Evolutionary conservation across 495 filamentous ascomycete species (phyloP).

Genomic region (Trichoderma virens): DNA sequence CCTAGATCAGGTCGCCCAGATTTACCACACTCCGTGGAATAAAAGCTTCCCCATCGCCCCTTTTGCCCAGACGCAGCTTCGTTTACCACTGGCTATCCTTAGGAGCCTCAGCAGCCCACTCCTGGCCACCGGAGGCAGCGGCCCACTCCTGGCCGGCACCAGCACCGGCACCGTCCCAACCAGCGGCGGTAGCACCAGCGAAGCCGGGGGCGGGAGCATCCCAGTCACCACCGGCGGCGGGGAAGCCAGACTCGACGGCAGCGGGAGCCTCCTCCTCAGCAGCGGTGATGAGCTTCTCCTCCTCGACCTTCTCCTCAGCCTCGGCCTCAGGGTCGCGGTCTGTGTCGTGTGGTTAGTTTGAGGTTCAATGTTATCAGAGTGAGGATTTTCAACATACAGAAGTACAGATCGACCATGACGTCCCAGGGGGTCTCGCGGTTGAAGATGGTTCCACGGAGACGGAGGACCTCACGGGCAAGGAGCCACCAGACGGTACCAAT

Average conservation of each 20-base stretch:
- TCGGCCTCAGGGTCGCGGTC: conserved; percentile 98
- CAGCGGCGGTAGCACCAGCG: conserved; percentile 47
- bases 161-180: conserved; percentile 59
- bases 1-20: background rate
- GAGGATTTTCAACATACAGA: conserved; percentile 49
- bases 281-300: conserved; percentile 61
- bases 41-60: no score
- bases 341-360: conserved; percentile 19
- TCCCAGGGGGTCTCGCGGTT: conserved; percentile 95
- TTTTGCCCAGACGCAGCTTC: background rate
- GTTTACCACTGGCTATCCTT: conserved; percentile 60
- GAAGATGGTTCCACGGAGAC: conserved; percentile 90
- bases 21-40: background rate
- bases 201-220: conserved; percentile 58
- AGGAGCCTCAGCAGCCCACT: conserved; percentile 39
- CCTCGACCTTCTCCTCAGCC: conserved; percentile 80
- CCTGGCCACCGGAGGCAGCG: conserved; percentile 23
- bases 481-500: conserved; percentile 99
- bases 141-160: conserved; percentile 17
- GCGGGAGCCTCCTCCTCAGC: conserved; percentile 72
- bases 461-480: conserved; percentile 97
- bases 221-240: conserved; percentile 41
- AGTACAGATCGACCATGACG: conserved; percentile 98
- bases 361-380: background rate
- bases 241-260: conserved; percentile 70